Conservation (phyloP, 331 rosid genomes). For the Acacia concinna region DNA sequence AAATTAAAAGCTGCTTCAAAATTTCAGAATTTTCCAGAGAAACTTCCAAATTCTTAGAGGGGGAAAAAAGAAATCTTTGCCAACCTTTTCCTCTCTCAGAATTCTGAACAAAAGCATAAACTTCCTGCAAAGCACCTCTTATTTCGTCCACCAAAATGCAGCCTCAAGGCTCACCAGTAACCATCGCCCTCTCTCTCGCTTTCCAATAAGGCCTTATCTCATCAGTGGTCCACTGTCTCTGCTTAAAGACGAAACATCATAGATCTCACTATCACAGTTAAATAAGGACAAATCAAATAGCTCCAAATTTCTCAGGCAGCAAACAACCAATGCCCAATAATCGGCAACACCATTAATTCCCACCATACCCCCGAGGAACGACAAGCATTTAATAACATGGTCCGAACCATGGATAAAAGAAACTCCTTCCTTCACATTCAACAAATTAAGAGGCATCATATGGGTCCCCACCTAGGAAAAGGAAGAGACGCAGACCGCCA, state of each 20-base stretch:
- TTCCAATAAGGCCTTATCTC: background rate
- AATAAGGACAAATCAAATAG: background rate
- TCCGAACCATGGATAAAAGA: constrained; percentile 9
- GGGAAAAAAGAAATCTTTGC: background rate
- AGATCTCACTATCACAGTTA: background rate
- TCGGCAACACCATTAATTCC: background rate
- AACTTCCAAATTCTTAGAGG: background rate
- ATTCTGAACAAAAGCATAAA: background rate
- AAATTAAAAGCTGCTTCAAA: background rate
- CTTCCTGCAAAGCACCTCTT: background rate
- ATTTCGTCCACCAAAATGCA: background rate
- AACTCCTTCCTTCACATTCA: constrained; percentile 19
- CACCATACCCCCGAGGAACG: constrained; percentile 6
- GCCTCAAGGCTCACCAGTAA: background rate
- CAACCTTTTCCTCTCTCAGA: background rate
- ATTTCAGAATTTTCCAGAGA: background rate
- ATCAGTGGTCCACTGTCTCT: constrained; percentile 8
- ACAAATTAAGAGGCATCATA: background rate
- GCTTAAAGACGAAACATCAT: background rate
- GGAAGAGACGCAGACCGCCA: constrained; percentile 32
- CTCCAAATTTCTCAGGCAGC: background rate
- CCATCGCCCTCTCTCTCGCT: background rate
- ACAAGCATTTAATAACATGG: constrained; percentile 1
- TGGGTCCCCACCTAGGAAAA: constrained; percentile 33
- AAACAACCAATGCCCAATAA: constrained; percentile 4